These are phyloP conservation scores for Globisporangium cederbergense DNA, from an alignment of 352 stramenopile species.

Conservation along the genomic window DNA sequence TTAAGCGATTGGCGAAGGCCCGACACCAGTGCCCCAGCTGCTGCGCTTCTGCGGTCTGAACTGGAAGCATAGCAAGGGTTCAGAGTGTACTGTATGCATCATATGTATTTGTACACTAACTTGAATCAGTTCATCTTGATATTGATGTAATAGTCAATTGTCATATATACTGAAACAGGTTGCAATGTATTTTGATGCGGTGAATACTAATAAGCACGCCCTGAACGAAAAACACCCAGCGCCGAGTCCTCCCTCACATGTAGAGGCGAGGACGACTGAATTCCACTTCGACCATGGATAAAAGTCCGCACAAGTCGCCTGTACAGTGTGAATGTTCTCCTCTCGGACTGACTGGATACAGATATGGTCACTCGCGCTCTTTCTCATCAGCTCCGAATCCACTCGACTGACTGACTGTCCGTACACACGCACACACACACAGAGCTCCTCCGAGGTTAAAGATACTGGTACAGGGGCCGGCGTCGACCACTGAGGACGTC, in stretches of 20 bases:
- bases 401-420: background rate
- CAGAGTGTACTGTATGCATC: too few relatives aligned
- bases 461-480: too few relatives aligned
- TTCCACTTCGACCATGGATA: background rate
- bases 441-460: too few relatives aligned
- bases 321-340: background rate
- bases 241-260: background rate
- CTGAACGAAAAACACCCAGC: background rate
- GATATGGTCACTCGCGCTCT: background rate
- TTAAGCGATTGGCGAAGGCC: background rate
- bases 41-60: background rate
- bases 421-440: background rate
- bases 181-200: background rate
- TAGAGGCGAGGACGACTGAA: constrained; percentile 3
- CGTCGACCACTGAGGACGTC: background rate
- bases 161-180: background rate
- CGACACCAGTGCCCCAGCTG: background rate
- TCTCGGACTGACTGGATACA: background rate
- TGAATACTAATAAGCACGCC: background rate
- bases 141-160: background rate
- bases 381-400: background rate
- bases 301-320: background rate
- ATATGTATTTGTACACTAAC: background rate
- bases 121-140: background rate
- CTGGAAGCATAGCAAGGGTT: background rate